Base-by-base conservation (phyloP, 2,329 filamentous ascomycete genomes). In the Penicillium thymicola region DNA sequence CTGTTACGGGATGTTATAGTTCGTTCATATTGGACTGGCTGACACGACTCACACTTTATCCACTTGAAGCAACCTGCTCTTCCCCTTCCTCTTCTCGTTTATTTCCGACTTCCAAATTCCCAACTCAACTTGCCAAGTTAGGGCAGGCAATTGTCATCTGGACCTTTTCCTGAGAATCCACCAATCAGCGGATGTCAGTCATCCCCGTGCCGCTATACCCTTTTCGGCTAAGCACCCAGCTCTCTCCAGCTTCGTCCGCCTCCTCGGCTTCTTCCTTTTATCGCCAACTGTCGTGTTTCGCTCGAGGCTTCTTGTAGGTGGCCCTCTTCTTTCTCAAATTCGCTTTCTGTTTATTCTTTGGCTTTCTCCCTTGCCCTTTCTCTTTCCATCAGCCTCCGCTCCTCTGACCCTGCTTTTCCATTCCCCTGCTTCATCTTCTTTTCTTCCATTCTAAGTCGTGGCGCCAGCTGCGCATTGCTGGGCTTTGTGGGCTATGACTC, bases 241-340 rank as follows among this genome's bases (percentile, higher is more conserved):
- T 48, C 42, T 55, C 58, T 55, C 51, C 44, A 46, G 36, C 55
- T 49, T 48, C 28, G 23, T 52, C 50, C 52, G 54, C 51, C 55
- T 51, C 53, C 52, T 52, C 50, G 46, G 56, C 55, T 59, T 37
- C 38, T 46, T 47, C 30, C 34, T 32, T 47, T 34, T 40, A 45
- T 58, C 50, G 41, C 45, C 59, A 61, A 59, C 49, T 54, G 43
- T 58, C 55, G 58, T 47, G 55, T 58, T 52, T 60, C 54, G 59
- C 59, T 61, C 59, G 65, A 67, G 72, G 73, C 72, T 75, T 73
- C 73, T 76, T 74, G 72, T 76, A 75, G 72, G 73, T 76, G 65
- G 73, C 72, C 72, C 73, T 60, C 65, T 67, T 70, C 67, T 60
- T 54, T 61, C 57, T 60, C 55, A 60, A 57, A 49, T 54, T 56